phyloP scores from a whole-genome alignment of 208 protist species.

The Naegleria lovaniensis region DNA sequence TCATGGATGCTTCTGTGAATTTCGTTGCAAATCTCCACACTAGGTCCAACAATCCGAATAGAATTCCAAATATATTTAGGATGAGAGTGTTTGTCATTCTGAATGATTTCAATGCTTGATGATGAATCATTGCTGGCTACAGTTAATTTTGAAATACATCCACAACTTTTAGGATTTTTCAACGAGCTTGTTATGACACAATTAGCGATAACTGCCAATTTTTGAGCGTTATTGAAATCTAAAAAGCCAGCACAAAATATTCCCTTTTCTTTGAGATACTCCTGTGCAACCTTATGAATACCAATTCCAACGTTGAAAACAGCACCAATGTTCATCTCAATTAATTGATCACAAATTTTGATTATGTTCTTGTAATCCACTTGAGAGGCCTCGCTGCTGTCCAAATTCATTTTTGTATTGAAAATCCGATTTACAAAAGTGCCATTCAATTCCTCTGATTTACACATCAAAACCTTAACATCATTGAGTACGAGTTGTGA shows the following conservation, averaged over 20 bases:
- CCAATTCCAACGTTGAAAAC: background rate
- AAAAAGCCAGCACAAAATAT: background rate
- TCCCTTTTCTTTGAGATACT: background rate
- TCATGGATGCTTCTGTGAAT: conserved; percentile 97
- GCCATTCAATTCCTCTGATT: background rate
- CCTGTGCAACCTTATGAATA: background rate
- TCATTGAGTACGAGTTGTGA: background rate
- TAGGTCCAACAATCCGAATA: conserved; percentile 69
- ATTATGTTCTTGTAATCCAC: background rate
- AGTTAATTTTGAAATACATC: background rate
- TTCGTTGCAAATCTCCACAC: conserved; percentile 90
- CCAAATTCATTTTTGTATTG: background rate
- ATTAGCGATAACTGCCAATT: background rate
- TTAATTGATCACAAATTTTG: background rate
- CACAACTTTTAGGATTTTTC: background rate
- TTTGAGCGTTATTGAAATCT: background rate
- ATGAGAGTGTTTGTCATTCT: background rate
- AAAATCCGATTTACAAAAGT: background rate
- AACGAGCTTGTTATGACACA: background rate
- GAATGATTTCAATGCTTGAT: background rate
- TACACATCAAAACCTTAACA: background rate
- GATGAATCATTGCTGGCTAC: background rate
- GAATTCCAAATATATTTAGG: background rate
- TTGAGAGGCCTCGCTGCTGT: background rate
- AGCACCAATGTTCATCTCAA: background rate